Conservation (phyloP, 441 rosid species). For the Jatropha podagrica region DNA sequence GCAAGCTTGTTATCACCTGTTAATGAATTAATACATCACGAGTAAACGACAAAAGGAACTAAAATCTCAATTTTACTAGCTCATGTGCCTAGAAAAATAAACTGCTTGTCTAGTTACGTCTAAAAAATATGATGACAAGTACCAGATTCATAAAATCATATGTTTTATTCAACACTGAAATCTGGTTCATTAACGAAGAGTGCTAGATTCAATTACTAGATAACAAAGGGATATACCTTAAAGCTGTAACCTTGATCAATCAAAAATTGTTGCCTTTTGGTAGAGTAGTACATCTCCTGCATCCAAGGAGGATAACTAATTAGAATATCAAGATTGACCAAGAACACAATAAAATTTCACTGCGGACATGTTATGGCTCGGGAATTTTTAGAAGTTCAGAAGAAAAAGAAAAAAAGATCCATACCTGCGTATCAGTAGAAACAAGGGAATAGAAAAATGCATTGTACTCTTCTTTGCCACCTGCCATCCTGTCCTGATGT, state of each 20-base stretch:
- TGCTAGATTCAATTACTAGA: constrained; percentile 2
- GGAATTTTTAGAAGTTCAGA: constrained; percentile 8
- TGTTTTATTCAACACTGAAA: background rate
- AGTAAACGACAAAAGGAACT: constrained; percentile 2
- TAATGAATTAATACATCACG: constrained; percentile 5
- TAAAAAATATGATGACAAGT: background rate
- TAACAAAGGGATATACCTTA: constrained; percentile 43
- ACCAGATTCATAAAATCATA: background rate
- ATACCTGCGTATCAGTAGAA: constrained; percentile 89
- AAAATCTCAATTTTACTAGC: background rate
- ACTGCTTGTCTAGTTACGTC: too few species aligned
- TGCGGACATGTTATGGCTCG: background rate
- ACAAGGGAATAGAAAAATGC: constrained; percentile 97
- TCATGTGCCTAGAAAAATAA: background rate
- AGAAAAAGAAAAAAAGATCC: background rate
- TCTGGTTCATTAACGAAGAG: background rate
- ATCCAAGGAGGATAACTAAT: constrained; percentile 4
- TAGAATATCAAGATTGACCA: constrained; percentile 6
- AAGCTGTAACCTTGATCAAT: constrained; percentile 98
- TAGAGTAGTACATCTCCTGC: constrained; percentile 97
- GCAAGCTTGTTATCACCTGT: constrained; percentile 90
- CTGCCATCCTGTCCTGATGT: constrained; percentile 93
- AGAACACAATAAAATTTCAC: background rate
- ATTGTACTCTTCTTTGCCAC: constrained; percentile 98
- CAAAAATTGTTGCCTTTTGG: constrained; percentile 94